Conservation (phyloP, 352 stramenopile genomes). For the Saprolegnia diclina region DNA sequence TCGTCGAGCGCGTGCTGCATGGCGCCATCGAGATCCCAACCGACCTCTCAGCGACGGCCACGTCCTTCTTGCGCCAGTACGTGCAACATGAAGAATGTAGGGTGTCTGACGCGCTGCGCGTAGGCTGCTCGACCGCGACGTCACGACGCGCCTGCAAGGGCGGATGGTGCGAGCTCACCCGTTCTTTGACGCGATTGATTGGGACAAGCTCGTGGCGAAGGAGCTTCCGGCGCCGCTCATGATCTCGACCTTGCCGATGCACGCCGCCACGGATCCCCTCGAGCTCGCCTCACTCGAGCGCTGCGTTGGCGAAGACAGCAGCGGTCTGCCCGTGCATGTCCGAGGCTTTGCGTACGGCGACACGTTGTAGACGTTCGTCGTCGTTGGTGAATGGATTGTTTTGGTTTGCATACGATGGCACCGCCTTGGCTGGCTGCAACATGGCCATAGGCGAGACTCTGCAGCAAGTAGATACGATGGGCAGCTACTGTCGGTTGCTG, state of each 20-base stretch:
- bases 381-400: too few species aligned
- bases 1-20: slow-evolving; percentile 78
- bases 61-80: not conserved
- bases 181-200: not conserved
- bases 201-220: not conserved
- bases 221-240: not conserved
- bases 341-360: too few species aligned
- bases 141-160: slow-evolving; percentile 80
- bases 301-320: not conserved
- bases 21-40: slow-evolving; percentile 42
- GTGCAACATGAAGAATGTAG: not conserved
- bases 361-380: too few species aligned
- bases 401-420: too few species aligned
- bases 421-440: too few species aligned
- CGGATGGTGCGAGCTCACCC: not conserved
- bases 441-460: too few species aligned
- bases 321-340: too few species aligned
- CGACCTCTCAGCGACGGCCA: not conserved
- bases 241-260: not conserved
- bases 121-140: slow-evolving; percentile 94
- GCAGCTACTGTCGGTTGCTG: too few species aligned
- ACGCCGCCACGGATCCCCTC: not conserved
- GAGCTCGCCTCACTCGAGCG: not conserved
- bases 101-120: slow-evolving; percentile 27
- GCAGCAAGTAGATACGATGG: too few species aligned